These are phyloP conservation scores for Exophiala spinifera DNA, from an alignment of 2,329 filamentous ascomycete species.

Conservation along the genomic window DNA sequence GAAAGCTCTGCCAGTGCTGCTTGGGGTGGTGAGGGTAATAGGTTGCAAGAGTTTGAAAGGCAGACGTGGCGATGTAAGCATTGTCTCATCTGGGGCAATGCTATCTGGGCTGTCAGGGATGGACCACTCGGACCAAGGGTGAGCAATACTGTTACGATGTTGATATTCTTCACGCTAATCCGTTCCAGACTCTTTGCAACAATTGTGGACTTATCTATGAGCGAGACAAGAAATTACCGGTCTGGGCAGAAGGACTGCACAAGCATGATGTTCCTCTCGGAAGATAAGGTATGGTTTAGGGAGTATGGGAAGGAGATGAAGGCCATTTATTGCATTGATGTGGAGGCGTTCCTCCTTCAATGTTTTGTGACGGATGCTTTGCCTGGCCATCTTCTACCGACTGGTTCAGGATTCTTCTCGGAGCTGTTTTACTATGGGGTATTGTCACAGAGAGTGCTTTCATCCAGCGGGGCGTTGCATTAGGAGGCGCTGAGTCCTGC, in stretches of 20 bases:
- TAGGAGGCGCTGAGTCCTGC: too few species aligned
- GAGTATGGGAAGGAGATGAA: not conserved
- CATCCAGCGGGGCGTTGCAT: too few species aligned
- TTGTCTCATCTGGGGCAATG: conserved; percentile 81
- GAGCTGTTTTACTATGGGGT: too few species aligned
- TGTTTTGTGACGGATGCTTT: too few species aligned
- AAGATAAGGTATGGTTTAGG: conserved; percentile 26
- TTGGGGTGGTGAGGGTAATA: conserved; percentile 64
- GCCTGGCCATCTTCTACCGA: not conserved
- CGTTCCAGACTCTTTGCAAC: conserved; percentile 73
- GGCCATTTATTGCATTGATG: not conserved
- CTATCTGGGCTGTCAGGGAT: conserved; percentile 92
- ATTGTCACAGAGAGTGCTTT: too few species aligned
- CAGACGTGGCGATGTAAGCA: conserved; percentile 82
- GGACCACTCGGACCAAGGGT: conserved; percentile 81
- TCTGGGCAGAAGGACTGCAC: conserved; percentile 71
- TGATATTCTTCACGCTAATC: not conserved
- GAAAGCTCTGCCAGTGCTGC: conserved; percentile 58
- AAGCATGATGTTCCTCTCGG: conserved; percentile 41
- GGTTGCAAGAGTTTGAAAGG: conserved; percentile 69
- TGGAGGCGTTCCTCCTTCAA: too few species aligned
- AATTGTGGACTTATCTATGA: conserved; percentile 91
- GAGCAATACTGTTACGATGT: conserved; percentile 40
- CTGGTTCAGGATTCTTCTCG: too few species aligned
- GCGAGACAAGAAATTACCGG: conserved; percentile 76